Base-by-base conservation (phyloP, 306 rosid species). In the Sechiopsis laciniata region DNA sequence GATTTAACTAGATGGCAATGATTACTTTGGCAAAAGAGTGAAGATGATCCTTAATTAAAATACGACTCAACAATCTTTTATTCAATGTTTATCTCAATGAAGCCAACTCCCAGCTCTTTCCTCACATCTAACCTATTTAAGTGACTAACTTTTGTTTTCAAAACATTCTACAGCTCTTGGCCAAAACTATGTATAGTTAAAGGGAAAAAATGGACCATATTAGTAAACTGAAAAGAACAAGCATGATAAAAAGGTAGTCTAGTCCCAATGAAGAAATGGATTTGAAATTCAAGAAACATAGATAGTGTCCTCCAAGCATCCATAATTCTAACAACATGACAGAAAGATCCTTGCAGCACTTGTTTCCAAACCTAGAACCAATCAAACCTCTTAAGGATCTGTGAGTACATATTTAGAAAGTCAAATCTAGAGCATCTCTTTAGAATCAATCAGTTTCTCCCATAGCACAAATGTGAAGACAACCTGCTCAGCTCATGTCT, bases 391-490 rank as follows among this genome's bases (percentile, higher is more conserved):
- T 5, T 50, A 50, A 8, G 74, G 59, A 14, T 69, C 22, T 12
- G 20, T 4, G 54, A 16, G 52, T 66, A 17, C 24, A 21, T 24
- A 42, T 68, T 45, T 11, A 45, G 22, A 21, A 21, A 24, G 1
- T 22, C 9, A 69, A 58, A 78, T 35, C 52, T 76, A 46, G 13
- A 32, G 61, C 55, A 79, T 35, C 62, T 72, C 17, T 40, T 54
- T 72, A 19, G 22, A 32, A 32, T 32, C 37, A 72, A 55, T 54
- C 64, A 37, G 13, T 3, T 35, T 11, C 20, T 2, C 61, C 52
- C 73, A 0, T 14, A 13, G 40, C 42, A 50, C 55, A 69, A 13
- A 69, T 20, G 48, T 24, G 29, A 50, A 52, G 75, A 26, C 2
- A 29, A 72, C 52, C 52, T 53, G 29, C 29, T 11, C 32, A n/a